These are phyloP conservation scores for Cystobasidium ongulense DNA, from an alignment of 768 basidiomycete genomes.

Conservation along the genomic window DNA sequence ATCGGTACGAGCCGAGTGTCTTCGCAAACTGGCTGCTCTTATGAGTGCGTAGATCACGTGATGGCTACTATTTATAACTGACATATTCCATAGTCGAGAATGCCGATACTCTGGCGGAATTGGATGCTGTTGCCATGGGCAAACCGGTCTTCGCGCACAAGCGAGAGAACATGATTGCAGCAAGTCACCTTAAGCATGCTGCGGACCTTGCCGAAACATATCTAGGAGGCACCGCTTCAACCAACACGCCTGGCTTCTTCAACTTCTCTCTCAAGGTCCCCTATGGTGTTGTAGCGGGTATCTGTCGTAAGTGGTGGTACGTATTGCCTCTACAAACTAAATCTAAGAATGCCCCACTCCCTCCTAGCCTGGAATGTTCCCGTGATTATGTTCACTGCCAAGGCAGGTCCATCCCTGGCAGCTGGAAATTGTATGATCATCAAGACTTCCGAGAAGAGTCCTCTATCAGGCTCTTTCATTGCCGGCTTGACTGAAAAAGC, in stretches of 20 bases:
- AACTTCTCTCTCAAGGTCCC: slow-evolving; percentile 30
- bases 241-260: slow-evolving; percentile 31
- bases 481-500: slow-evolving; percentile 34
- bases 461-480: neutral
- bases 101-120: slow-evolving; percentile 4
- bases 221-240: slow-evolving; percentile 22
- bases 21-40: slow-evolving; percentile 24
- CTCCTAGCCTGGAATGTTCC: slow-evolving; percentile 4
- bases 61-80: neutral
- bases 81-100: neutral
- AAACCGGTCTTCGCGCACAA: slow-evolving; percentile 8
- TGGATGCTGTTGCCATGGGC: slow-evolving; percentile 28
- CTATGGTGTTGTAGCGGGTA: slow-evolving; percentile 30
- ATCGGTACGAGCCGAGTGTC: slow-evolving; percentile 14
- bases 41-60: neutral
- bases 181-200: slow-evolving; percentile 12
- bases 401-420: slow-evolving; percentile 35
- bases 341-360: neutral
- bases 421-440: slow-evolving; percentile 40
- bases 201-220: slow-evolving; percentile 22
- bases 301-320: neutral
- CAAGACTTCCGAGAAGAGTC: slow-evolving; percentile 36
- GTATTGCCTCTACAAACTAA: neutral
- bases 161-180: neutral
- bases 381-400: neutral